Percentiles rank a stretch among this genome's conserved stretches.
Conservation (phyloP, 2,329 filamentous ascomycete genomes). For the Fusarium irregulare region DNA sequence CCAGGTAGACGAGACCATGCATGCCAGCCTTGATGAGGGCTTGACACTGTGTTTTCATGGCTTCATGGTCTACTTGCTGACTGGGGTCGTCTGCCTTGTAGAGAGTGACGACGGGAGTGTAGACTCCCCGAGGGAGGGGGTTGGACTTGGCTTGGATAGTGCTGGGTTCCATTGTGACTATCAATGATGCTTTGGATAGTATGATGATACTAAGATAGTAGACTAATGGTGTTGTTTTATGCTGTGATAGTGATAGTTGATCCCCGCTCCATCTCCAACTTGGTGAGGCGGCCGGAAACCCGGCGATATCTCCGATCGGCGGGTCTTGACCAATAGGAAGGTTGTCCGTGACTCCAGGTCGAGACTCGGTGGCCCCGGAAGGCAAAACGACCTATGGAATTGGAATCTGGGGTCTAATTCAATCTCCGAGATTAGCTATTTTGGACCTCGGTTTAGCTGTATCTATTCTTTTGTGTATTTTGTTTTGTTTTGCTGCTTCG, state of each 20-base stretch:
- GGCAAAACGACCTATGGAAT: neutral
- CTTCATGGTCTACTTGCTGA: conserved; percentile 58
- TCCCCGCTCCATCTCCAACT: conserved; percentile 13
- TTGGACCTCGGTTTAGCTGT: neutral
- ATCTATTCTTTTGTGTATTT: neutral
- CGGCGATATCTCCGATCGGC: conserved; percentile 10
- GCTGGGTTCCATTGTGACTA: conserved; percentile 43
- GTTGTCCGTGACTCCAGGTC: conserved; percentile 6
- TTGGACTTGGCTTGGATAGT: conserved; percentile 51
- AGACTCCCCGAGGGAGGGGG: conserved; percentile 57
- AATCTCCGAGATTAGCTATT: conserved; percentile 18
- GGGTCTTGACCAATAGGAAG: conserved; percentile 1
- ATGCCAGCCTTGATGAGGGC: conserved; percentile 57
- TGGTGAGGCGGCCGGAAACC: neutral
- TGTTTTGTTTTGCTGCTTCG: neutral
- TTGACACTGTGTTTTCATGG: conserved; percentile 57
- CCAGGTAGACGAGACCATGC: conserved; percentile 59
- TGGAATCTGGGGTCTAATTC: neutral
- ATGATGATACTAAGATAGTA: neutral
- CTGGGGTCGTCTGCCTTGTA: conserved; percentile 54
- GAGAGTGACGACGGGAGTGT: conserved; percentile 60
- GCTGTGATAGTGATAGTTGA: neutral
- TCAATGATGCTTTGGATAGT: neutral
- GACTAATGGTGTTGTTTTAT: neutral
- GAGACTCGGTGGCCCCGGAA: neutral